These are phyloP conservation scores for Akebia trifoliata DNA, from an alignment of 164 flowering plant species.

Conservation along the genomic window DNA sequence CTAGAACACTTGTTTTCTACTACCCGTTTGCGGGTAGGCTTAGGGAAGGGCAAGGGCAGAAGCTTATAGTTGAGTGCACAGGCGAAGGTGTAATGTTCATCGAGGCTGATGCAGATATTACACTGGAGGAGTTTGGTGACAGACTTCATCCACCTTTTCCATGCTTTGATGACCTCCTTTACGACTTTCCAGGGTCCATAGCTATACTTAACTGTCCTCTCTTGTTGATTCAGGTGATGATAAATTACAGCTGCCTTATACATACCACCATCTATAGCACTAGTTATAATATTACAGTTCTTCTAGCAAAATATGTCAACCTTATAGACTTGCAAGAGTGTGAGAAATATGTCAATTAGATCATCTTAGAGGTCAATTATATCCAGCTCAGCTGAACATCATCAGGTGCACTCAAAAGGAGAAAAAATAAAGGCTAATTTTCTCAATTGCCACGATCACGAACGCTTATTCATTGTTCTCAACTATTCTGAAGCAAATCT, in stretches of 20 bases:
- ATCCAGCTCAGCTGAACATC: too few species aligned
- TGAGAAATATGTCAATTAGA: too few species aligned
- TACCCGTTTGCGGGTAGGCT: slow-evolving; percentile 33
- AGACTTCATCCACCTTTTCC: slow-evolving; percentile 23
- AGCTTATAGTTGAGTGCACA: slow-evolving; percentile 28
- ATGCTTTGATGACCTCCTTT: slow-evolving; percentile 21
- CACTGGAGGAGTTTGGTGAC: slow-evolving; percentile 24
- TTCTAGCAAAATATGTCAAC: too few species aligned
- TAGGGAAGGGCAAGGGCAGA: slow-evolving; percentile 20
- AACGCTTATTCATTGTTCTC: too few species aligned
- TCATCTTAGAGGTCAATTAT: too few species aligned
- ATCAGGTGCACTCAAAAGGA: too few species aligned
- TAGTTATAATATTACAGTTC: not conserved
- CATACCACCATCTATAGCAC: not conserved
- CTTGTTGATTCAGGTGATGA: slow-evolving; percentile 24
- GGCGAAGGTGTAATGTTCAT: slow-evolving; percentile 34
- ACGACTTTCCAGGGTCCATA: slow-evolving; percentile 21
- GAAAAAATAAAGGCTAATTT: too few species aligned
- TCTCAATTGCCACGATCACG: too few species aligned
- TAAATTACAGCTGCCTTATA: slow-evolving; percentile 24
- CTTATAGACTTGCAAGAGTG: too few species aligned
- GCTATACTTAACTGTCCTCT: slow-evolving; percentile 21
- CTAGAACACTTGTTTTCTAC: slow-evolving; percentile 21
- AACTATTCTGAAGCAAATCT: too few species aligned
- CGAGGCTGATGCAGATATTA: slow-evolving; percentile 30